A percentile compares a stretch with the other conserved stretches of the same genome.
These are phyloP conservation scores for Pseudonitzschia pungens DNA, from an alignment of 108 stramenopile genomes.

Conservation along the genomic window DNA sequence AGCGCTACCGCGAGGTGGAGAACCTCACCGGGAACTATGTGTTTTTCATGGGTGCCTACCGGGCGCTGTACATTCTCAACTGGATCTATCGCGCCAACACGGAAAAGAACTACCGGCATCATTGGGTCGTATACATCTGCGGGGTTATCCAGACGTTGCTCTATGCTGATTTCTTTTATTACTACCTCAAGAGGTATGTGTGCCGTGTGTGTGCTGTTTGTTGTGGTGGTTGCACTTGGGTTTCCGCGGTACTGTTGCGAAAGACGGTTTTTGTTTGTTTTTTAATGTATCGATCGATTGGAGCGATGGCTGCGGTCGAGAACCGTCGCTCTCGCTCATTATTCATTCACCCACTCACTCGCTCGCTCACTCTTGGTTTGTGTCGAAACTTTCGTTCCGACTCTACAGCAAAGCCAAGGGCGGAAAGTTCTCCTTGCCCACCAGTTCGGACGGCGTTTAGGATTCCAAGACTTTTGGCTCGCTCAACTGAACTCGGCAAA, in stretches of 20 bases:
- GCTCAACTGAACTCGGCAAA: no score
- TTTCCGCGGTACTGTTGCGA: conserved; percentile 4
- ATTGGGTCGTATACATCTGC: conserved; percentile 91
- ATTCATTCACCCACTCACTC: neutral
- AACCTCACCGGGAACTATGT: conserved; percentile 98
- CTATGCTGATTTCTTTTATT: conserved; percentile 99
- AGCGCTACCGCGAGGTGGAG: conserved; percentile 95
- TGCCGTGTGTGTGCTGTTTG: neutral
- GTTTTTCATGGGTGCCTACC: conserved; percentile 96
- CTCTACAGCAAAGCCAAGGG: conserved; percentile 63
- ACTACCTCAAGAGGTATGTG: conserved; percentile 77
- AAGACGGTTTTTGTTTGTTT: no score
- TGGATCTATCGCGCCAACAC: conserved; percentile 94
- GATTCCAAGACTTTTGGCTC: no score
- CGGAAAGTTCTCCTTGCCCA: conserved; percentile 82
- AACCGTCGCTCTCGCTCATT: no score
- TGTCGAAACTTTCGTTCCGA: neutral
- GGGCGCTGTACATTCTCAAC: conserved; percentile 98
- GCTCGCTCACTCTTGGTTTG: conserved; percentile 8
- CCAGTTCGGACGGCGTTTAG: conserved; percentile 36
- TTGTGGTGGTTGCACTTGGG: neutral
- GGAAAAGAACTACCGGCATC: conserved; percentile 91
- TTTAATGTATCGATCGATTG: no score
- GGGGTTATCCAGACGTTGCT: conserved; percentile 96
- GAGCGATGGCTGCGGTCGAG: neutral